Percentiles rank a stretch among this genome's conserved stretches.
Evolutionary conservation across 2,329 filamentous ascomycete species (phyloP).

Genomic region (Dothideomycetes sp.): DNA sequence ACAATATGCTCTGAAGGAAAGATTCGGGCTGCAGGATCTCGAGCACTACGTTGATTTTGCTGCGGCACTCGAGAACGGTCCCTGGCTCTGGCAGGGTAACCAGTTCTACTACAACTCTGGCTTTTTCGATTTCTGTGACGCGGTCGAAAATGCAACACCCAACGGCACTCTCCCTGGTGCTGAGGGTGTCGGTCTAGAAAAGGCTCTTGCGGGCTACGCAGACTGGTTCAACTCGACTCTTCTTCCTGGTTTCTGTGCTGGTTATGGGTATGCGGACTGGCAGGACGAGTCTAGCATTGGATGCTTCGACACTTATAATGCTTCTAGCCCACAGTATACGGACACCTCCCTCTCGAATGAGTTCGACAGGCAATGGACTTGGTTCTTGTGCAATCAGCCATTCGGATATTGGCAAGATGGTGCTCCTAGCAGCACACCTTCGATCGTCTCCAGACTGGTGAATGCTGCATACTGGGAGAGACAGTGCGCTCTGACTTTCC

Average conservation of each 20-base stretch:
- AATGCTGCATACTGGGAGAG: conserved; percentile 42
- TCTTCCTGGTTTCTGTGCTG: conserved; percentile 37
- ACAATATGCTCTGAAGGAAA: conserved; percentile 35
- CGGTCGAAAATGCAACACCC: conserved; percentile 20
- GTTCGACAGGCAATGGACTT: conserved; percentile 44
- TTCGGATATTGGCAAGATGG: conserved; percentile 47
- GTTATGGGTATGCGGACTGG: conserved; percentile 38
- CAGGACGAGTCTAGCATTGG: conserved; percentile 27
- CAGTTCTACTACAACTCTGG: conserved; percentile 32
- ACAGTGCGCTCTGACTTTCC: conserved; percentile 47
- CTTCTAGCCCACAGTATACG: conserved; percentile 37
- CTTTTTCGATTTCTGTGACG: conserved; percentile 37
- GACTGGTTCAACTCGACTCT: conserved; percentile 38
- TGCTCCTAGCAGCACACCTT: conserved; percentile 33
- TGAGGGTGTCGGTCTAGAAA: conserved; percentile 42
- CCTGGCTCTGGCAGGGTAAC: conserved; percentile 47
- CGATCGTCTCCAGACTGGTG: conserved; percentile 43
- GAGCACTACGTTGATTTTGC: conserved; percentile 43
- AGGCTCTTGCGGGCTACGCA: conserved; percentile 44
- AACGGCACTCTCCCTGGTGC: conserved; percentile 20
- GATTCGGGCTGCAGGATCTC: conserved; percentile 42
- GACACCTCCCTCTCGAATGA: conserved; percentile 38
- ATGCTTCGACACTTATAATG: conserved; percentile 46
- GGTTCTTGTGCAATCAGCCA: conserved; percentile 55
- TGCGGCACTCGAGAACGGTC: conserved; percentile 42